Base-by-base conservation (phyloP, 225 moss, liverwort and hornwort species). In the Lunularia cruciata region DNA sequence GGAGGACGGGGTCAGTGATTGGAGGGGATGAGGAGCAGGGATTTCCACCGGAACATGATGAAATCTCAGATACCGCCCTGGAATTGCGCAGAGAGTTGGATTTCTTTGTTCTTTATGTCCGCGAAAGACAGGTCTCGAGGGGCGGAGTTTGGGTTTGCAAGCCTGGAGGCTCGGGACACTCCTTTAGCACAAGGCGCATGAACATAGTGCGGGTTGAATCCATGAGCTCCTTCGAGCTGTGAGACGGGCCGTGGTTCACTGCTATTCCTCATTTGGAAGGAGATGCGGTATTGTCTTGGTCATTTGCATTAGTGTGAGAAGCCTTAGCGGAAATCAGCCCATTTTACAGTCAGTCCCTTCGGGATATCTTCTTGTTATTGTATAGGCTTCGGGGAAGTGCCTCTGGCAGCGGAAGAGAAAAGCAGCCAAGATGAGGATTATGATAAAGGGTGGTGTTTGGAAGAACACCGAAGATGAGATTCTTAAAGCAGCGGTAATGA, bases 401-500 rank as follows among this genome's bases (percentile, higher is more conserved):
- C 67, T 69, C 43, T 6, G 38, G 69, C 39, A 39, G 43, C 47
- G 32, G 13, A 49, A 64, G 43, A 8, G 32, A 72, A 86, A 67
- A n/a, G 43, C 8, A 74, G 76, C 75, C 84, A 83, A 72, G 71
- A 95, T 95, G 95, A 95, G 92, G 90, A 95, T 92, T 42, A 92
- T 95, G 95, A 95, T 95, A 63, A 95, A 95, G 83, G 92, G 92
- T 36, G 92, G 92, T 37, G 92, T 92, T 60, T 92, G 95, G 95
- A 92, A 92, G 63, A 95, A 95, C 78, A 95, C 92, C 0, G 92
- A 95, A 31, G 92, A 95, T 90, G 95, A 95, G 79, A 95, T 95
- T 57, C 92, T 95, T 34, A 95, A 95, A 79, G 95, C 92, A 64
- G 92, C 87, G 56, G 92, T 95, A 32, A 95, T 95, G 95, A 92